A percentile compares a stretch with the other conserved stretches of the same genome.
These are phyloP conservation scores for Helianthus tuberosus DNA, from an alignment of 129 eudicot species.

Conservation along the genomic window DNA sequence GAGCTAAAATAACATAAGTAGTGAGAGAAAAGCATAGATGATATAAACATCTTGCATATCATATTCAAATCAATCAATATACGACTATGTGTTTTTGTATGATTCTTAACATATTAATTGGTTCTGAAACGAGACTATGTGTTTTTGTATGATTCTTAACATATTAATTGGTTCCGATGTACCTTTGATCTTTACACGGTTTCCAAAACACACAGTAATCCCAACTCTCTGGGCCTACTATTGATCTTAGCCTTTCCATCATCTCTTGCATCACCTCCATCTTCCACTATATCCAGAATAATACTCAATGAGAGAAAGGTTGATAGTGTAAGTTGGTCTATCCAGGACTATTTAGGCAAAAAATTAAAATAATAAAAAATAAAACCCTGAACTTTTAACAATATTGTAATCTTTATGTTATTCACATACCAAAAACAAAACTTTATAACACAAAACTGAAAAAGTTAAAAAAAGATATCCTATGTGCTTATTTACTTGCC, in stretches of 20 bases:
- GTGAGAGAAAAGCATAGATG: no score
- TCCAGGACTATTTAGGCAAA: no score
- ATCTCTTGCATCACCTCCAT: constrained; percentile 62
- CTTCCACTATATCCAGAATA: constrained; percentile 12
- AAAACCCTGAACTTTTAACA: no score
- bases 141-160: no score
- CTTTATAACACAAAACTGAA: background rate
- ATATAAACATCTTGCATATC: no score
- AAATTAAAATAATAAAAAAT: no score
- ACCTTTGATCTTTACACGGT: constrained; percentile 84
- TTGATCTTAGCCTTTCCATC: constrained; percentile 64
- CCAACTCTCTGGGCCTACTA: constrained; percentile 71
- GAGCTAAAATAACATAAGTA: no score
- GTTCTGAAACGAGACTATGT: no score
- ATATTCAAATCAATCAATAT: no score
- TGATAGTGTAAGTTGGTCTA: background rate
- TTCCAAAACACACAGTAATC: constrained; percentile 90
- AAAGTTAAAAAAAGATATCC: background rate
- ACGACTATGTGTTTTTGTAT: no score
- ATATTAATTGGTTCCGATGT: background rate
- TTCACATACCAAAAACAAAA: background rate
- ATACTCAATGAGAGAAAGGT: background rate
- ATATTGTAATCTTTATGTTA: no score
- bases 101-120: no score
- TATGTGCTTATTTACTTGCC: background rate